These are phyloP conservation scores for Plasmodium falciparum DNA, from an alignment of 169 alveolate genomes.

Conservation along the genomic window DNA sequence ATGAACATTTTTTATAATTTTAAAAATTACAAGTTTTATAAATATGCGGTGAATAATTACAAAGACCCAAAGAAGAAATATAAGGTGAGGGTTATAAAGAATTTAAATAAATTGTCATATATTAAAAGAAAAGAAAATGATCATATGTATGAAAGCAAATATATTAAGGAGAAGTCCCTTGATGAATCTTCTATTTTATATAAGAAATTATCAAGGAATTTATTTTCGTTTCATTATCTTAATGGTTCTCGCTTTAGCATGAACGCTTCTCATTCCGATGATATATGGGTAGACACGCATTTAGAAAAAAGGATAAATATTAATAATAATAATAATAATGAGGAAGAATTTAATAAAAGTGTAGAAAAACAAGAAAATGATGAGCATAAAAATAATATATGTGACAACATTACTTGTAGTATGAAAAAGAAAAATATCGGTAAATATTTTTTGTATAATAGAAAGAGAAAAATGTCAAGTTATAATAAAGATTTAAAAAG, in stretches of 20 bases:
- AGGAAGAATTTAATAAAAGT: too few relatives aligned
- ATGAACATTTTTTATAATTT: conserved; percentile 12
- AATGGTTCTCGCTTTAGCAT: conserved; percentile 3
- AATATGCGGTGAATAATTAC: conserved; percentile 69
- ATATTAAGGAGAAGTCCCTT: neutral
- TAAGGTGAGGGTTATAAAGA: conserved; percentile 35
- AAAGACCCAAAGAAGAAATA: conserved; percentile 52
- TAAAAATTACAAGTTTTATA: conserved; percentile 60
- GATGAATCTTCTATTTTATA: neutral
- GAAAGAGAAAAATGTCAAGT: too few relatives aligned
- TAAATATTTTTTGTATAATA: too few relatives aligned
- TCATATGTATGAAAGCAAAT: neutral
- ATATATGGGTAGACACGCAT: neutral
- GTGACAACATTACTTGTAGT: too few relatives aligned
- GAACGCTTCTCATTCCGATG: conserved; percentile 17
- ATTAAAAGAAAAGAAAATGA: conserved; percentile 1
- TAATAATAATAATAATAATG: neutral
- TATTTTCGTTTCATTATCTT: conserved; percentile 10
- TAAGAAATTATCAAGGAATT: conserved; percentile 3
- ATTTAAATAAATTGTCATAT: conserved; percentile 22
- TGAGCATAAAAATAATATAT: too few relatives aligned
- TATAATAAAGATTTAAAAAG: too few relatives aligned
- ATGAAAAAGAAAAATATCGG: too few relatives aligned
- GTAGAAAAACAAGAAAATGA: too few relatives aligned
- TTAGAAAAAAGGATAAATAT: neutral